Base-by-base conservation (phyloP, 805 yeast species). In the Sugiyamaella valdiviana region DNA sequence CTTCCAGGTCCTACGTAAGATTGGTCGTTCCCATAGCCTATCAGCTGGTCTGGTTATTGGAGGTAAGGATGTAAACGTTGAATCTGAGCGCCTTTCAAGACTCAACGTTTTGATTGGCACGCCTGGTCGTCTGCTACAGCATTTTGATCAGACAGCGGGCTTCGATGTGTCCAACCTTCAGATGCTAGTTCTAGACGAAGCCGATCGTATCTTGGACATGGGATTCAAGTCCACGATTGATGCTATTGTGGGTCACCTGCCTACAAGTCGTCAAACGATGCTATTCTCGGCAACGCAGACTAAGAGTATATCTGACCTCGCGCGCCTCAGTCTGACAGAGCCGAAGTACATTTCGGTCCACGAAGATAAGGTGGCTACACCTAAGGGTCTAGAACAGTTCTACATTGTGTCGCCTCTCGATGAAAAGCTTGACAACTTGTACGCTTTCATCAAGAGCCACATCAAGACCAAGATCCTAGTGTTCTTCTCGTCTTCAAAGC, bases 31-130 rank as follows among this genome's bases (percentile, higher is more conserved):
- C 56, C 82, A 82, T 56, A 69, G 80, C 2, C 82, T 89, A 51
- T 83, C 95, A 5, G 96, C 96, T 0, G 96, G 96, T 51, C 71
- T 89, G 51, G 91, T 90, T 9, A 89, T 90, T 59, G 97, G 97
- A 44, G 97, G 97, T 36, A 88, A 90, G 62, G 95, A 88, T 62
- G 84, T 85, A 24, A 77, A 78, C 51, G 85, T 75, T 57, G 97
- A 89, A 64, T 77, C 78, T 52, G 95, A 86, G 45, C 77, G 97
- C 62, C 78, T 89, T 6, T 76, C 83, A 0, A 76, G 77, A 56
- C 82, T 89, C 67, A 90, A 89, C 64, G 85, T 89, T 39, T 70
- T 89, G 48, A 83, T 89, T 26, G 93, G 95, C 12, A 89, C 97
- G 0, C 97, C 97, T 0, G 97, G 97, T 2, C 74, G 97, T 63